Evolutionary conservation across 2,329 filamentous ascomycete genomes (phyloP), one percentile per base, ranked within the genome.

Genomic region (Colletotrichum somersetense): DNA sequence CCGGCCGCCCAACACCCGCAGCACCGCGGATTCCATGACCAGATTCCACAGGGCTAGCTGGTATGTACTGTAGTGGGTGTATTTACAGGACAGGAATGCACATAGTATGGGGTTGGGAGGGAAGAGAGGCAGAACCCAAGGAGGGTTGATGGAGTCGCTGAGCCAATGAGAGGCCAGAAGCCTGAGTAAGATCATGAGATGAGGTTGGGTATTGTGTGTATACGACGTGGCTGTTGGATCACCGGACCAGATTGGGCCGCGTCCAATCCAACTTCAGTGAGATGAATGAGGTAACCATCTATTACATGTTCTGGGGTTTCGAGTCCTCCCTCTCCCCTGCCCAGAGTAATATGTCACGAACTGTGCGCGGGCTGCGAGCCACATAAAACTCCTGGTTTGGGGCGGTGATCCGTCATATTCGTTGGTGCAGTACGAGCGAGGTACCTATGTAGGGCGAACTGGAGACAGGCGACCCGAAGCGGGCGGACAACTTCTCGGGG

Each of bases 201-300:
- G 30, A 12, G 14, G 52, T 35, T 56, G 16, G 26, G 30, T n/a
- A 56, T 30, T 2, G 52, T 35, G n/a, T 23, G 52, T 35, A 35
- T 23, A 48, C 46, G n/a, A 48, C 20, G 20, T 48, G 46, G 52
- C 52, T 56, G 52, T 18, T 56, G n/a, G 30, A 56, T 56, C 52
- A 56, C 52, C 30, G 18, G 56, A 23, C 35, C 33, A 55, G 42
- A 55, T 44, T 55, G 48, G 62, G 50, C 48, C 35, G 40, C 58
- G 62, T n/a, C 40, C 44, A 50, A 38, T 33, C 30, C 44, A 42
- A 23, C 23, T 18, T 14, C 14, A 33, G 65, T 62, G 42, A 64
- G 52, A 64, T 68, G 66, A 16, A 42, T 16, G 40, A 69, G 61
- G 66, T 66, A 69, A 69, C 52, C 53, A 42, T 46, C 42, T 23